Evolutionary conservation across 371 early-diverging fungal species (phyloP).

Genomic region (Coemansia sp.): DNA sequence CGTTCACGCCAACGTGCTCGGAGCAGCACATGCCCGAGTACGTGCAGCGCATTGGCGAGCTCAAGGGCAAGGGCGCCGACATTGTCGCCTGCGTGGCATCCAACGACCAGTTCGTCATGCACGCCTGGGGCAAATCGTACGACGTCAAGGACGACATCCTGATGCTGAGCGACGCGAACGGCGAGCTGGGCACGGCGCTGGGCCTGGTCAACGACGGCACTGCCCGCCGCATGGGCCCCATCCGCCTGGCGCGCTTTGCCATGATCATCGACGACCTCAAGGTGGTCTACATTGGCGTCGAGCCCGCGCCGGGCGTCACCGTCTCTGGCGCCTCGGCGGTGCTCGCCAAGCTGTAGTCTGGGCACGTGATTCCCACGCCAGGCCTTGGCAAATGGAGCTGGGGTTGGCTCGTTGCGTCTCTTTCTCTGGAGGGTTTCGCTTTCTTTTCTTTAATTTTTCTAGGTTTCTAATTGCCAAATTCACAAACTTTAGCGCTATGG

Average conservation of each 20-base stretch:
- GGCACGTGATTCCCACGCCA: not conserved
- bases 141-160: slow-evolving; percentile 60
- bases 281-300: slow-evolving; percentile 74
- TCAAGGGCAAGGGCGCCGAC: slow-evolving; percentile 69
- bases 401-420: no score
- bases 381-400: not conserved
- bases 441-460: not conserved
- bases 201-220: slow-evolving; percentile 62
- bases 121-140: slow-evolving; percentile 71
- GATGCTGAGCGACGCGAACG: slow-evolving; percentile 74
- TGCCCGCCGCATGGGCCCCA: slow-evolving; percentile 54
- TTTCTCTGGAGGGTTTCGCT: not conserved
- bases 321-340: slow-evolving; percentile 53
- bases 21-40: slow-evolving; percentile 73
- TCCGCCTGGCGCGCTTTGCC: slow-evolving; percentile 69
- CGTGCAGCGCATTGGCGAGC: slow-evolving; percentile 53
- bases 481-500: slow-evolving; percentile 9
- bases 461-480: slow-evolving; percentile 1
- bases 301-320: slow-evolving; percentile 55
- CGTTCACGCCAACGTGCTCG: slow-evolving; percentile 81
- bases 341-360: slow-evolving; percentile 45
- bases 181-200: slow-evolving; percentile 60
- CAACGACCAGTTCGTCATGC: slow-evolving; percentile 69
- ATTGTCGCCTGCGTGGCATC: slow-evolving; percentile 61
- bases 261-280: slow-evolving; percentile 69